Base-by-base conservation (phyloP, 257 asterid genomes). In the Verbascum thapsus region DNA sequence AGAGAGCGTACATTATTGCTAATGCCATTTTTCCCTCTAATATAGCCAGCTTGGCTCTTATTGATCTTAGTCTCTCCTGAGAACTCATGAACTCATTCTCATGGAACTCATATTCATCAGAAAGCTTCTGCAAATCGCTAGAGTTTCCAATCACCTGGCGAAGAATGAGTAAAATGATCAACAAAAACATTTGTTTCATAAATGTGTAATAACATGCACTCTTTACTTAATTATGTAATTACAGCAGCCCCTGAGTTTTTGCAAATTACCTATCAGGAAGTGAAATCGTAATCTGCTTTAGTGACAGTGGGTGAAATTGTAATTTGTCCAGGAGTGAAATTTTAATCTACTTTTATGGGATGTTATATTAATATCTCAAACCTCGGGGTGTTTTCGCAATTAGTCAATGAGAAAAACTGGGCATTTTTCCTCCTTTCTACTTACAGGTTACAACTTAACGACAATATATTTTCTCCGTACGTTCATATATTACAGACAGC, bases 71-170 rank as follows among this genome's bases (percentile, higher is more conserved):
- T 41, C 73, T 78, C 65, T 80, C 94, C 68, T 80, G 80, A 19
- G 90, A 80, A 63, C 73, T 76, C 81, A 81, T 80, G 82, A 82
- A 15, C 54, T 85, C 92, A 43, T 84, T 90, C 83, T 94, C 95
- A 68, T 82, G 94, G 74, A 90, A 84, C 75, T 94, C 99, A 71
- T 69, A 67, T 40, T 76, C 92, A 82, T 90, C 99, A 22, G 91
- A 85, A 59, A 94, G 85, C 64, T 71, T 50, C 66, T 70, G 83
- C 58, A 73, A 59, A 45, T 78, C 82, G 38, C 58, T 65, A 12
- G 85, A 72, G 63, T 72, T 73, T 62, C 52, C 81, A 74, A 49
- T 66, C 58, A 67, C 85, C 98, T 92, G 74, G 40, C 42, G 64
- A 62, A 45, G 26, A 73, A 55, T 3, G 18, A 15, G 15, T 18